These are phyloP conservation scores for Cryphonectria radicalis DNA, from an alignment of 2,329 filamentous ascomycete genomes.

Conservation along the genomic window DNA sequence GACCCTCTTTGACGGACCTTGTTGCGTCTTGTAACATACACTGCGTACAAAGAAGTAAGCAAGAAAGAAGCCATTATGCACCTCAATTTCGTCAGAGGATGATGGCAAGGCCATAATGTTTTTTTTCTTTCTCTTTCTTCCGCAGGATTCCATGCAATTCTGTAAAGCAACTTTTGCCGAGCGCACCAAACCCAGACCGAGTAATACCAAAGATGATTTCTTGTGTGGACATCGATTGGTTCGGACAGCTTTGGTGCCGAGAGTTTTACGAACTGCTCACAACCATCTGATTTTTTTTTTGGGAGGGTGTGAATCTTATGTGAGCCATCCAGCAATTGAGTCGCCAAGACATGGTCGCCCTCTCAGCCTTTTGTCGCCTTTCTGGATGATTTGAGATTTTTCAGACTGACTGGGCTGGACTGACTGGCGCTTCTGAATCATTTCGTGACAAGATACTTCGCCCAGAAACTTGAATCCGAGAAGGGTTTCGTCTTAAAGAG, in stretches of 20 bases:
- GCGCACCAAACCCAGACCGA: background rate
- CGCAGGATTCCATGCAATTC: background rate
- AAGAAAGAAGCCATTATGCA: too few relatives aligned
- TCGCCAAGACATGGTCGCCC: background rate
- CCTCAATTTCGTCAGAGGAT: background rate
- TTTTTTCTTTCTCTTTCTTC: background rate
- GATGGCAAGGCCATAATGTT: background rate
- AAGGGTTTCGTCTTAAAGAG: background rate
- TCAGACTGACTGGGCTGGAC: background rate
- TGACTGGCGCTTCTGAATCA: background rate
- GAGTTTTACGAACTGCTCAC: background rate
- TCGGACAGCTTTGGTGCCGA: too few relatives aligned
- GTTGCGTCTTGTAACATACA: background rate
- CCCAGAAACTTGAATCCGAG: background rate
- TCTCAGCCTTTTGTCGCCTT: background rate
- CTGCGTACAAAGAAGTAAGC: background rate
- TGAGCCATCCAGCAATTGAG: background rate
- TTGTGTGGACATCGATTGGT: background rate
- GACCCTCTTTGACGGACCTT: background rate
- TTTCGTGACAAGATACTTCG: background rate
- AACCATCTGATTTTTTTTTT: background rate
- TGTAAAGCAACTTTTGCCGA: background rate
- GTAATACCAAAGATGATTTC: background rate
- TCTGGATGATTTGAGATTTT: background rate
- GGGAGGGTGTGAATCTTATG: background rate